Evolutionary conservation across 768 basidiomycete species (phyloP).

Genomic region (Trametes sanguinea): DNA sequence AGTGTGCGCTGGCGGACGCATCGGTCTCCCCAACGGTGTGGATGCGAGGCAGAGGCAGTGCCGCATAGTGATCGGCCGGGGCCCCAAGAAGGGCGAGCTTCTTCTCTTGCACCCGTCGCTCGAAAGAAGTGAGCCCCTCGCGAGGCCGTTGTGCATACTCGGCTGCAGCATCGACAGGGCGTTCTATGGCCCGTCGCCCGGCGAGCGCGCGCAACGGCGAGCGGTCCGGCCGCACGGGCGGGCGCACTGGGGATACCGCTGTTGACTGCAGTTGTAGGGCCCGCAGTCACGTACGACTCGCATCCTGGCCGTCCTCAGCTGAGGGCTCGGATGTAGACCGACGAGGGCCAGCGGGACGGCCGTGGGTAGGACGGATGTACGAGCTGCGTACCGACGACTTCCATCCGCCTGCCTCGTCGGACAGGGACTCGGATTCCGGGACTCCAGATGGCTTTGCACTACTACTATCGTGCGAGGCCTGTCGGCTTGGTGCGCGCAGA

Average conservation of each 20-base stretch:
- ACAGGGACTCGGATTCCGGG: neutral
- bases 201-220: constrained; percentile 4
- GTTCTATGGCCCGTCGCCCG: neutral
- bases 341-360: neutral
- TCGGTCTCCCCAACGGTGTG: neutral
- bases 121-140: constrained; percentile 15
- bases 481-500: too few relatives aligned
- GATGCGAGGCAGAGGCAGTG: neutral
- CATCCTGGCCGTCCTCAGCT: too few relatives aligned
- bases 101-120: constrained; percentile 22
- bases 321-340: neutral
- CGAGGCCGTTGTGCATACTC: neutral
- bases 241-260: neutral
- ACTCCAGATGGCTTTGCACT: too few relatives aligned
- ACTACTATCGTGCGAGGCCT: too few relatives aligned
- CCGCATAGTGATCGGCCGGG: neutral
- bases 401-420: neutral
- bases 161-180: neutral
- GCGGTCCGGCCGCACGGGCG: constrained; percentile 7
- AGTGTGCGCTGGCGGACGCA: neutral
- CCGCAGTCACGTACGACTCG: neutral
- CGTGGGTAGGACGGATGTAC: neutral
- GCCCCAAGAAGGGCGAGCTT: constrained; percentile 13
- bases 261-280: neutral
- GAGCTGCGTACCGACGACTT: neutral